Base-by-base conservation (phyloP, 2,329 filamentous ascomycete species). In the Dactylellina sp. region DNA sequence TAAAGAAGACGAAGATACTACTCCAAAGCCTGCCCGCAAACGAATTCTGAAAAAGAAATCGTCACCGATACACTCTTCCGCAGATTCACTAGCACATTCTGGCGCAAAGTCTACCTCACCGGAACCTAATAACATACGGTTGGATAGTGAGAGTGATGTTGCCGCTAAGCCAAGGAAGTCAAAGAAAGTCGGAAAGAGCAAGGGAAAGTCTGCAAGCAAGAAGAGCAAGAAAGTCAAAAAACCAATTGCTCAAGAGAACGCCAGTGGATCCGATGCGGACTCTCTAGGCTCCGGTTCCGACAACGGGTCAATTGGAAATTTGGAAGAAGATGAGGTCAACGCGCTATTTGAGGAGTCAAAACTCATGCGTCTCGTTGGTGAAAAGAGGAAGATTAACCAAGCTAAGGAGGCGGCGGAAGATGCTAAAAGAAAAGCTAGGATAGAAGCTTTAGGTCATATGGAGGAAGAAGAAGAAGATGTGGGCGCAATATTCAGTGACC, bases 301-400 rank as follows among this genome's bases (percentile, higher is more conserved):
- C 40, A 24, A 53, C 24, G 61, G 18, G 7, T 65, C 68, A 12
- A 39, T 42, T 12, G 60, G 56, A 46, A 53, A 46, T 56, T 71
- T 76, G 32, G 76, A 78, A 37, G 76, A 76, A 11, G 76, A 77
- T 12, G 71, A 78, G 12, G 74, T 79, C 5, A 56, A 75, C 0
- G 55, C 75, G 1, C 76, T 71, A 12, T 59, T 81, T 61, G 82
- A 85, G 72, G 86, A 87, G 53, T 83, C 86, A 42, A 87, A 89
- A 3, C 89, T 96, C 78, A 84, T 88, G 74, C 90, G 89, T 6
- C 86, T 96, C 0, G 86, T 95, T 9, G 88, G 88, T 49, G 86
- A 88, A 77, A 95, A 94, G 79, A 87, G 89, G 55, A 85, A 89
- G 75, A 89, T 95, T 79, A 86, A 89, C 6, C 82, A 89, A 37